phyloP scores from a whole-genome alignment of 179 eudicot genomes.

The Spinacia oleracea region DNA sequence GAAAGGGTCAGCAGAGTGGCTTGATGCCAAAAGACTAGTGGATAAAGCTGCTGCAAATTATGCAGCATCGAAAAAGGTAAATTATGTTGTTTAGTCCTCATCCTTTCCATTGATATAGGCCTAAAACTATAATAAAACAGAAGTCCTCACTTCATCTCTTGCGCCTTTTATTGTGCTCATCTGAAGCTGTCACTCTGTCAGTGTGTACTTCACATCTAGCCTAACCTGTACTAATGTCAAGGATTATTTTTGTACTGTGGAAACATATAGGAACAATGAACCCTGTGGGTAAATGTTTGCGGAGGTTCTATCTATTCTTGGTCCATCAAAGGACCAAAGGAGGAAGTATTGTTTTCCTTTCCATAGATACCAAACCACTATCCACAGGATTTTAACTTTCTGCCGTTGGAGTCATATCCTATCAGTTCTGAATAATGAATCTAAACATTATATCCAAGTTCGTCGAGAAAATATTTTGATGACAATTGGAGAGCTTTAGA shows the following conservation, averaged over 20 bases:
- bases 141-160: background rate
- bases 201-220: no score
- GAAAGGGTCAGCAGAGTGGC: conserved; percentile 48
- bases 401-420: background rate
- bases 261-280: no score
- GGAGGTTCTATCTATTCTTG: background rate
- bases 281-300: no score
- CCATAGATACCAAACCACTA: background rate
- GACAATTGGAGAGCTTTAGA: background rate
- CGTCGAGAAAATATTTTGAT: background rate
- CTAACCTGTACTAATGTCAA: no score
- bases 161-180: background rate
- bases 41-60: conserved; percentile 50
- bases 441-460: background rate
- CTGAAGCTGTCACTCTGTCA: background rate
- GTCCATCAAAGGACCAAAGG: background rate
- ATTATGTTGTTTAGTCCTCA: background rate
- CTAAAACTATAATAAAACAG: background rate
- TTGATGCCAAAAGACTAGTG: conserved; percentile 49
- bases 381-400: background rate
- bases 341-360: background rate
- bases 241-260: no score
- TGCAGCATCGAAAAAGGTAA: conserved; percentile 59
- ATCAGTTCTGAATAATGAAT: background rate
- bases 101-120: background rate